Conservation (phyloP, 805 yeast species). For the Danielia reshetovae region DNA sequence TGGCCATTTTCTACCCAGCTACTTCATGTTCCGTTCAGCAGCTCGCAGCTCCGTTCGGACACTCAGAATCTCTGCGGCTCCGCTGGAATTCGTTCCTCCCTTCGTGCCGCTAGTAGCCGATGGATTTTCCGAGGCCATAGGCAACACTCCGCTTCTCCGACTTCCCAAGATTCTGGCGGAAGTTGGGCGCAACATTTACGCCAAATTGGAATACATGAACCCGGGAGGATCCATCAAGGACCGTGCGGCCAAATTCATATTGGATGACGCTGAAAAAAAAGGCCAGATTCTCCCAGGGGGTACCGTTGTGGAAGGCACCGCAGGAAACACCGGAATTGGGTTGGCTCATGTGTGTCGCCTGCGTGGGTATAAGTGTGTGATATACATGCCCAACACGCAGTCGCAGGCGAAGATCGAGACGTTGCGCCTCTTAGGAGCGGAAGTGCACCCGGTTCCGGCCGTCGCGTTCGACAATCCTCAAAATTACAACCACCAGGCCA, state of each 20-base stretch:
- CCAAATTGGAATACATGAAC: conserved; percentile 88
- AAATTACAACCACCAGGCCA: conserved; percentile 85
- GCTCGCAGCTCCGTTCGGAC: conserved; percentile 6
- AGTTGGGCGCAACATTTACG: conserved; percentile 72
- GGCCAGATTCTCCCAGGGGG: conserved; percentile 72
- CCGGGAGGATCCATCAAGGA: conserved; percentile 95
- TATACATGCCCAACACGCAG: conserved; percentile 91
- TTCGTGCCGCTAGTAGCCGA: conserved; percentile 65
- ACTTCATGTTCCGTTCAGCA: conserved; percentile 1
- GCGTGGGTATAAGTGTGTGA: conserved; percentile 78
- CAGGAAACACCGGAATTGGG: conserved; percentile 96
- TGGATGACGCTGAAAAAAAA: conserved; percentile 71
- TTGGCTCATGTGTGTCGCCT: conserved; percentile 77
- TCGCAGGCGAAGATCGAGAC: conserved; percentile 76
- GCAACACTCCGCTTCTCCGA: conserved; percentile 84
- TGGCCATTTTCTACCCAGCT: not conserved
- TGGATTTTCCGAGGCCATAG: conserved; percentile 81
- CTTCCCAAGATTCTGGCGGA: conserved; percentile 53
- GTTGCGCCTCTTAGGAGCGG: conserved; percentile 74
- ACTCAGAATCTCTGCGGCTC: conserved; percentile 10
- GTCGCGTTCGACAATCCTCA: conserved; percentile 77
- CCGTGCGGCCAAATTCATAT: conserved; percentile 76
- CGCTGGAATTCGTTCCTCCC: conserved; percentile 29
- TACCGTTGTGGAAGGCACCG: conserved; percentile 89
- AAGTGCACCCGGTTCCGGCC: conserved; percentile 85